These are phyloP conservation scores for Quercus dentata DNA, from an alignment of 306 rosid genomes.

Conservation along the genomic window DNA sequence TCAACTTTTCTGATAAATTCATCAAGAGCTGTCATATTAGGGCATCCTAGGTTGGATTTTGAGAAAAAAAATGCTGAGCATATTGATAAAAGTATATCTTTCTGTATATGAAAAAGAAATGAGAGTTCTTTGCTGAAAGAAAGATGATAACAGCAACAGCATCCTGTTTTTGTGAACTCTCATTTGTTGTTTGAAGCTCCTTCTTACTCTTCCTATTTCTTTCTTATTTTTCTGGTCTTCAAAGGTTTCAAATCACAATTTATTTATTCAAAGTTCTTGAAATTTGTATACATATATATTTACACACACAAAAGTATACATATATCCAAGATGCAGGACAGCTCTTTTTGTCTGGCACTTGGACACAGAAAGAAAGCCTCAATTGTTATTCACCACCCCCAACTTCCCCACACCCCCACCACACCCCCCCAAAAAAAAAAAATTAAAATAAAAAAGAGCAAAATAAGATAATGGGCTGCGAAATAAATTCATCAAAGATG, in stretches of 20 bases:
- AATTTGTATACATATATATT: slow-evolving; percentile 21
- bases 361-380: neutral
- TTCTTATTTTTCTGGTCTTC: neutral
- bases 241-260: slow-evolving; percentile 22
- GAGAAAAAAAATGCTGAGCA: slow-evolving; percentile 17
- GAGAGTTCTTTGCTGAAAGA: slow-evolving; percentile 37
- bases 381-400: too few relatives aligned
- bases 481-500: neutral
- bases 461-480: neutral
- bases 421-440: too few relatives aligned
- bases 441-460: too few relatives aligned
- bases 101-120: slow-evolving; percentile 38
- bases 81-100: slow-evolving; percentile 32
- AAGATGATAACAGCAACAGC: slow-evolving; percentile 32
- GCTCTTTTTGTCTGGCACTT: neutral
- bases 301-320: too few relatives aligned
- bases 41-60: slow-evolving; percentile 49
- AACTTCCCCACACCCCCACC: too few relatives aligned
- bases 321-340: slow-evolving; percentile 12
- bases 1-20: slow-evolving; percentile 87
- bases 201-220: slow-evolving; percentile 28
- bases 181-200: slow-evolving; percentile 35
- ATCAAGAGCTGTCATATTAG: slow-evolving; percentile 84
- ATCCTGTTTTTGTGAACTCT: slow-evolving; percentile 34
- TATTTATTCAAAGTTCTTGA: slow-evolving; percentile 33